A percentile compares a stretch with the other conserved stretches of the same genome.
phyloP scores from a whole-genome alignment of 805 yeast species.

The Cyberlindnera sargentensis region DNA sequence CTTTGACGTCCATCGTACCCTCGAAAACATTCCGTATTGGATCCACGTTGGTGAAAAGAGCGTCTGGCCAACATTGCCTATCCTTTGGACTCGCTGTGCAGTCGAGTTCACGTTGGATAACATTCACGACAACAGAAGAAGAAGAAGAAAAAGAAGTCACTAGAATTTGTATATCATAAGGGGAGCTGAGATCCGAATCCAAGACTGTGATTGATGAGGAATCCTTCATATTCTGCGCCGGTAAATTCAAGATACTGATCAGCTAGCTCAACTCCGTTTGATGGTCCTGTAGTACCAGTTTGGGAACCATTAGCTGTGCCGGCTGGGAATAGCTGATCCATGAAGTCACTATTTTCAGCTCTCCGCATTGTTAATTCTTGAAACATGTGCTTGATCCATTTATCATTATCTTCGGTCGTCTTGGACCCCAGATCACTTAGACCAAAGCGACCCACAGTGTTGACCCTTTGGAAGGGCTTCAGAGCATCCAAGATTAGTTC shows the following conservation, averaged over 20 bases:
- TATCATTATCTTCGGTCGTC: too few species aligned
- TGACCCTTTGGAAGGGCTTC: neutral
- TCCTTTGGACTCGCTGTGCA: constrained; percentile 81
- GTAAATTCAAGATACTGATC: neutral
- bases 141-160: neutral
- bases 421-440: too few species aligned
- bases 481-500: neutral
- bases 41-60: constrained; percentile 84
- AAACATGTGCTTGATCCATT: neutral
- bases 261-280: too few species aligned
- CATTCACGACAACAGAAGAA: constrained; percentile 36
- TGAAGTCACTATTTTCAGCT: too few species aligned
- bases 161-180: neutral
- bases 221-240: neutral
- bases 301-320: too few species aligned
- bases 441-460: too few species aligned
- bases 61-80: constrained; percentile 85
- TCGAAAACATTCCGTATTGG: constrained; percentile 89
- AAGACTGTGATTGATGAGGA: neutral
- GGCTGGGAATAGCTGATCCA: too few species aligned
- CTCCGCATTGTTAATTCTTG: neutral
- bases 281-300: too few species aligned
- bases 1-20: constrained; percentile 58
- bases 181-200: neutral
- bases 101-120: constrained; percentile 87